Evolutionary conservation across 441 rosid species (phyloP), one percentile per base, ranked within the genome.

Genomic region (Gossypium laxum): DNA sequence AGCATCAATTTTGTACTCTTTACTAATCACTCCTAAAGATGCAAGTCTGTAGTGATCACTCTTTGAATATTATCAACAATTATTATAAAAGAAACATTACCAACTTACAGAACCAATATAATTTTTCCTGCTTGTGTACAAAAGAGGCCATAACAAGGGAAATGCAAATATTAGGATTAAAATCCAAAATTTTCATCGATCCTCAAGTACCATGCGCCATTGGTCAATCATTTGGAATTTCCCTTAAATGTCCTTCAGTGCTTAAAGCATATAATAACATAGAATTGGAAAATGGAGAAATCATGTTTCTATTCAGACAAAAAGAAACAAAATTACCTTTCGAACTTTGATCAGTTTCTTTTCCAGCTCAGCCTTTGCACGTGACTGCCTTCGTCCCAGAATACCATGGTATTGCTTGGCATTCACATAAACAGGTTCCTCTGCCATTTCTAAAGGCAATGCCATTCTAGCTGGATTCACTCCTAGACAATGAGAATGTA

Each of bases 341-440:
- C 83, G 77, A 32, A 3, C 80, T 76, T 73, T 80, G 48, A 76
- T 74, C 59, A 69, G 60, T 66, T 72, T 82, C 77, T 55, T 80
- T 41, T 76, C 75, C 15, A 82, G 75, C 77, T 80, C 82, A 3
- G 81, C 81, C 70, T 80, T 82, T 38, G 85, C 83, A 11, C 83
- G 82, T 1, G 70, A 52, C 78, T 80, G 82, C 69, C 85, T 73
- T 69, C 85, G 76, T 59, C 85, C 75, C 70, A 82, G 71, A 65
- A 82, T 82, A 17, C 82, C 83, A 74, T 80, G 79, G 73, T 80
- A 82, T 67, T 79, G 85, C 79, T 79, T 82, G 54, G 85, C 85
- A 51, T 82, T 82, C 73, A 82, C 85, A 63, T 82, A 82, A 72
- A 82, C 86, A 48, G 83, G 86, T 21, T 80, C 82, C 74, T 82